These are phyloP conservation scores for Penicillium turbatum DNA, from an alignment of 495 filamentous ascomycete species.

Conservation along the genomic window DNA sequence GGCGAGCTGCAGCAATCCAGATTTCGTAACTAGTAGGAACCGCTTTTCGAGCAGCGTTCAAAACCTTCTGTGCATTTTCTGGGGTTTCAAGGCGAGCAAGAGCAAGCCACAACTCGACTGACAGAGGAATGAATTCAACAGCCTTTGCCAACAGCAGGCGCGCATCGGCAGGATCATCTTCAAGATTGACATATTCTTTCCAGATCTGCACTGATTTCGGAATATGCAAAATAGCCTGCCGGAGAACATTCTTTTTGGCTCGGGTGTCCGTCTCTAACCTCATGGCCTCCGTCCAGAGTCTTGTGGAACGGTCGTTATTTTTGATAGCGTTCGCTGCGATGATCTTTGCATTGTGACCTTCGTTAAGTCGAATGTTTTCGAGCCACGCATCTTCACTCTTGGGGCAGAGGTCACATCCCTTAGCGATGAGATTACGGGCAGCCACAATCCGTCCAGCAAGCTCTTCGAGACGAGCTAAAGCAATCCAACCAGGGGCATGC, in stretches of 20 bases:
- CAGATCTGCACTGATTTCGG: slow-evolving; percentile 89
- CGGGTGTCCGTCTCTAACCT: slow-evolving; percentile 74
- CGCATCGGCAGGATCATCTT: slow-evolving; percentile 83
- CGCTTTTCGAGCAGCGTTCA: slow-evolving; percentile 93
- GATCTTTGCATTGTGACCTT: slow-evolving; percentile 87
- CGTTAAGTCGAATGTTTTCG: slow-evolving; percentile 88
- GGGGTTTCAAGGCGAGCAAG: slow-evolving; percentile 83
- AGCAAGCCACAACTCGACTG: slow-evolving; percentile 91
- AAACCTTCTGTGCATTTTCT: slow-evolving; percentile 85
- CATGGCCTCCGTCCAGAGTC: slow-evolving; percentile 93
- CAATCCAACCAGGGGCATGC: slow-evolving; percentile 95
- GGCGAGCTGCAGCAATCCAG: slow-evolving; percentile 89
- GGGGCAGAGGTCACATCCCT: slow-evolving; percentile 84
- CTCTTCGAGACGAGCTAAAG: slow-evolving; percentile 87
- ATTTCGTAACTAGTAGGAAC: slow-evolving; percentile 88
- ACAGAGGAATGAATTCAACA: slow-evolving; percentile 86
- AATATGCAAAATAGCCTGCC: slow-evolving; percentile 83
- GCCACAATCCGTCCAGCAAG: slow-evolving; percentile 84
- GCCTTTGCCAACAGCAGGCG: slow-evolving; percentile 85
- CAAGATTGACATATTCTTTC: slow-evolving; percentile 96
- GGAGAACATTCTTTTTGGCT: slow-evolving; percentile 84
- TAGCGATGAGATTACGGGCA: slow-evolving; percentile 76
- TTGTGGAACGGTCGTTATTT: slow-evolving; percentile 80
- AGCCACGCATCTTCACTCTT: slow-evolving; percentile 95
- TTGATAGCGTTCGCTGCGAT: slow-evolving; percentile 94